phyloP scores from a whole-genome alignment of 257 asterid species.

The Solanum neorickii region DNA sequence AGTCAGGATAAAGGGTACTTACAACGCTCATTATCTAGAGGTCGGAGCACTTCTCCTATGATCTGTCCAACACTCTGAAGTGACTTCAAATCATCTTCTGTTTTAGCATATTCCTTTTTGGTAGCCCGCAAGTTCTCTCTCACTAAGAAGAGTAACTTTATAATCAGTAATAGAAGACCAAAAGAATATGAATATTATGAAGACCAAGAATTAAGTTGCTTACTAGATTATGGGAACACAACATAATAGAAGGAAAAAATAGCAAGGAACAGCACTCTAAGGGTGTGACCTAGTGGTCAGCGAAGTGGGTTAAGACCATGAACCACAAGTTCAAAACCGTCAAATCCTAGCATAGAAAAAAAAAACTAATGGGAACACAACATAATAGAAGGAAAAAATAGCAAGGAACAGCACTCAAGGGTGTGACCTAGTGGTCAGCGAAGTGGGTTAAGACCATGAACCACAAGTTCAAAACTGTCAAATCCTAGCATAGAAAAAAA shows the following conservation, averaged over 20 bases:
- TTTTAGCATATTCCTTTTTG: constrained; percentile 82
- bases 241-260: neutral
- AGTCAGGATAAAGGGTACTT: constrained; percentile 14
- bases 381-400: neutral
- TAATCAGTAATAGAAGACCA: neutral
- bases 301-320: neutral
- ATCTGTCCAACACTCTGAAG: constrained; percentile 99
- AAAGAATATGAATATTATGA: neutral
- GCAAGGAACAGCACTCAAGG: neutral
- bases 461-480: too few relatives aligned
- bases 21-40: constrained; percentile 90
- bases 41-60: constrained; percentile 95
- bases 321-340: too few relatives aligned
- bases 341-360: too few relatives aligned
- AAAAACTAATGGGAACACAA: neutral
- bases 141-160: constrained; percentile 19
- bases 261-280: neutral
- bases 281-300: neutral
- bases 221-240: neutral
- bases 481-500: too few relatives aligned
- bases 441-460: neutral
- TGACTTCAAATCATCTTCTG: constrained; percentile 95
- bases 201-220: neutral
- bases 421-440: neutral
- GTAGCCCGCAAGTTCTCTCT: constrained; percentile 62